phyloP scores from a whole-genome alignment of 768 basidiomycete genomes.

The Mycena galopus region DNA sequence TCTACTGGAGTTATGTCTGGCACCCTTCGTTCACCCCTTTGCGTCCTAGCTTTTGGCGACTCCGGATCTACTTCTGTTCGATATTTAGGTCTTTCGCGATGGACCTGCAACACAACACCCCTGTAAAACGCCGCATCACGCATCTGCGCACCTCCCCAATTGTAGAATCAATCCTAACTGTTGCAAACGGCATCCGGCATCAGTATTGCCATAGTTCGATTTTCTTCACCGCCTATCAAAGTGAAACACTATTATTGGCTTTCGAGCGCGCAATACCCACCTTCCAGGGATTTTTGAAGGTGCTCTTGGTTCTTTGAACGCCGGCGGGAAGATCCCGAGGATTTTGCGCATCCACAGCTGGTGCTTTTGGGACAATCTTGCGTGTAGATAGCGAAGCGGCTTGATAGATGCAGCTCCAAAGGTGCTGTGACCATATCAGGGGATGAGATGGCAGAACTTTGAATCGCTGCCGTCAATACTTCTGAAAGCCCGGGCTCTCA shows the following conservation, averaged over 20 bases:
- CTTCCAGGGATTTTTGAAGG: neutral
- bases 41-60: neutral
- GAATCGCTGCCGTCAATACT: constrained; percentile 24
- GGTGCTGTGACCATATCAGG: constrained; percentile 34
- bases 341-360: neutral
- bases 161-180: constrained; percentile 20
- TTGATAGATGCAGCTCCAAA: constrained; percentile 31
- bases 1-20: constrained; percentile 11
- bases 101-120: neutral
- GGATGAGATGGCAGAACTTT: constrained; percentile 21
- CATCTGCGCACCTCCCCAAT: neutral
- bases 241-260: constrained; percentile 8
- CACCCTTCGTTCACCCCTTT: constrained; percentile 1
- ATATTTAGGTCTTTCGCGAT: neutral
- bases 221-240: constrained; percentile 19
- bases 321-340: constrained; percentile 10
- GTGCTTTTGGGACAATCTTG: neutral
- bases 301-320: constrained; percentile 9
- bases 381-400: neutral
- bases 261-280: constrained; percentile 17
- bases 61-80: neutral
- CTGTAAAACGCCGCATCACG: constrained; percentile 3
- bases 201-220: constrained; percentile 24
- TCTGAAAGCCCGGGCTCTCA: constrained; percentile 14
- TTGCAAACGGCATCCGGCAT: constrained; percentile 20